These are phyloP conservation scores for Mangifera indica DNA, from an alignment of 345 rosid genomes.

Conservation along the genomic window DNA sequence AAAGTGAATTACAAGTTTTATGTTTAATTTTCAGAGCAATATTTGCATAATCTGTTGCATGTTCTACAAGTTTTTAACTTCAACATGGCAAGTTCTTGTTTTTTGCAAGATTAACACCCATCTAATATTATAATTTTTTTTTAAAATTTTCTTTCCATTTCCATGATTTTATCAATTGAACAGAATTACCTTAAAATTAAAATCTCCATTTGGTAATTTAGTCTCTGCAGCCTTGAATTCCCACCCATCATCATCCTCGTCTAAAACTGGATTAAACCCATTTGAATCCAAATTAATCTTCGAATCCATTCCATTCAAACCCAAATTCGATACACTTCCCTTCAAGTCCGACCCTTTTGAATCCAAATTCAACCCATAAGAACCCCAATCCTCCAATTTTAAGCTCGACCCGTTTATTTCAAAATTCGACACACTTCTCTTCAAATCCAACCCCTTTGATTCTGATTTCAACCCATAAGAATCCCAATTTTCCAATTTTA, in stretches of 20 bases:
- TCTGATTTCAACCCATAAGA: constrained; percentile 13
- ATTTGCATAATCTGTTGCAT: background rate
- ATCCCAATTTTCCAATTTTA: constrained; percentile 14
- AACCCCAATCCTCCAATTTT: constrained; percentile 8
- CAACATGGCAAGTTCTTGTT: background rate
- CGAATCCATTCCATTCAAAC: constrained; percentile 25
- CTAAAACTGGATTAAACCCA: constrained; percentile 24
- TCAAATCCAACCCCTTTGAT: constrained; percentile 19
- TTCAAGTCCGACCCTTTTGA: constrained; percentile 19
- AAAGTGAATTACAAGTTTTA: background rate
- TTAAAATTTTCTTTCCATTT: background rate
- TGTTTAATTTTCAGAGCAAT: background rate
- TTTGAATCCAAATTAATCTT: constrained; percentile 19
- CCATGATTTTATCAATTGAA: constrained; percentile 11
- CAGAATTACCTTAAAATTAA: constrained; percentile 30
- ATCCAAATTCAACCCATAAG: constrained; percentile 14
- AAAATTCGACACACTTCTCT: constrained; percentile 15
- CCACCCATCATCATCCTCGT: constrained; percentile 38
- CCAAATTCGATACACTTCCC: constrained; percentile 17
- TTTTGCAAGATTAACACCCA: background rate
- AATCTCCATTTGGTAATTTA: constrained; percentile 5
- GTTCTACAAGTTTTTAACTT: background rate
- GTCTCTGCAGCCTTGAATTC: constrained; percentile 38
- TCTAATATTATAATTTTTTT: too few species aligned
- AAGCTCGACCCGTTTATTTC: constrained; percentile 27